A percentile compares a stretch with the other conserved stretches of the same genome.
Evolutionary conservation across 768 basidiomycete species (phyloP).

Genomic region (Rhodotorula diobovata): DNA sequence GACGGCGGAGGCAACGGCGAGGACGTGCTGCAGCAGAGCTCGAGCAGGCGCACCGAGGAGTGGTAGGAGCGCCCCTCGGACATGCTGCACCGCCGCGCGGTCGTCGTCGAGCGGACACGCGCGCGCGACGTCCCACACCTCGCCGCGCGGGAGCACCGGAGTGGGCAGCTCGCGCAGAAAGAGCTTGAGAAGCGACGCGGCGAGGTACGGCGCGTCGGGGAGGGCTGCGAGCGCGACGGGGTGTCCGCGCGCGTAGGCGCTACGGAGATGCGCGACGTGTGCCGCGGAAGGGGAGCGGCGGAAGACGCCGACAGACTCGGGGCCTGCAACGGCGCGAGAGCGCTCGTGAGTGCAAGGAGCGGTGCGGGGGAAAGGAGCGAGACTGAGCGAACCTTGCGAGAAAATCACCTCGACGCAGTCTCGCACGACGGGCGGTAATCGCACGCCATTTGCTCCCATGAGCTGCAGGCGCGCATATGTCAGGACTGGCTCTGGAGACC

Average conservation of each 20-base stretch:
- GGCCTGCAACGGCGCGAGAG: constrained; percentile 8
- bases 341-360: not conserved
- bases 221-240: constrained; percentile 14
- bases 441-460: not conserved
- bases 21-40: not conserved
- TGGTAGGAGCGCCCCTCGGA: constrained; percentile 4
- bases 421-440: constrained; percentile 5
- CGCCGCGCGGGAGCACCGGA: constrained; percentile 4
- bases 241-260: constrained; percentile 21
- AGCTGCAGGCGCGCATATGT: not conserved
- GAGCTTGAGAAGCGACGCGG: constrained; percentile 31
- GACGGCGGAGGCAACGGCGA: constrained; percentile 3
- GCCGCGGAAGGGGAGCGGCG: constrained; percentile 22
- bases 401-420: constrained; percentile 18
- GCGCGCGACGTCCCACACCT: not conserved
- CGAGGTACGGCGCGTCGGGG: constrained; percentile 32
- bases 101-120: constrained; percentile 2
- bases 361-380: not conserved
- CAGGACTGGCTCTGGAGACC: not conserved
- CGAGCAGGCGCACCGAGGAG: not conserved
- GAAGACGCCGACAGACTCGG: constrained; percentile 26
- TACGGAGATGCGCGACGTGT: constrained; percentile 14
- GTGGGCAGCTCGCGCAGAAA: constrained; percentile 14
- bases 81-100: not conserved
- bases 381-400: not conserved